phyloP scores from a whole-genome alignment of 371 early-diverging fungal genomes.

The Mortierella sp. region DNA sequence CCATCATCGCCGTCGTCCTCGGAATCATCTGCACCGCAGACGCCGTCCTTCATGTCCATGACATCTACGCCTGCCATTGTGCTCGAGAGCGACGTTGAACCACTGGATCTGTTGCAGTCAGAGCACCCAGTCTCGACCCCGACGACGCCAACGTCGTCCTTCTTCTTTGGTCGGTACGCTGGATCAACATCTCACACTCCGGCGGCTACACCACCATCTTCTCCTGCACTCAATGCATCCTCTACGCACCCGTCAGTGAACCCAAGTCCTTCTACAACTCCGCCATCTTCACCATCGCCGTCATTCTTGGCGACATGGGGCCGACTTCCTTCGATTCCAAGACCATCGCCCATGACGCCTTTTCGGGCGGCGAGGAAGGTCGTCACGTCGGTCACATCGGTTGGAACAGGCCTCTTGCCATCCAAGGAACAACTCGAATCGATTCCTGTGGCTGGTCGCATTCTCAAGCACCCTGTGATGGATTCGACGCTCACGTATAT shows the following conservation, averaged over 20 bases:
- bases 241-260: constrained; percentile 5
- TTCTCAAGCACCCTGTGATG: constrained; percentile 54
- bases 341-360: constrained; percentile 42
- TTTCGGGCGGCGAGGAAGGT: constrained; percentile 45
- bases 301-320: constrained; percentile 41
- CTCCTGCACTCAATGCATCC: constrained; percentile 30
- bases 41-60: constrained; percentile 14
- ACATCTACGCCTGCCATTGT: constrained; percentile 16
- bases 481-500: constrained; percentile 52
- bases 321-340: constrained; percentile 36
- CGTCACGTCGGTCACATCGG: constrained; percentile 44
- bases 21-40: constrained; percentile 3
- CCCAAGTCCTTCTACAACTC: constrained; percentile 41
- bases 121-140: not conserved
- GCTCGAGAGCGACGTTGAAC: constrained; percentile 35
- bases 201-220: constrained; percentile 36
- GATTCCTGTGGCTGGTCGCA: constrained; percentile 52
- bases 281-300: constrained; percentile 40
- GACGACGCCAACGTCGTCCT: constrained; percentile 9
- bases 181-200: constrained; percentile 29
- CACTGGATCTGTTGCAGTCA: constrained; percentile 16
- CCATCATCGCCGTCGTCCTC: constrained; percentile 7
- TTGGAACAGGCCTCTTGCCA: constrained; percentile 43
- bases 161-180: constrained; percentile 27
- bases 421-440: constrained; percentile 51